Percentiles rank a stretch among this genome's conserved stretches.
Conservation (phyloP, 2,329 filamentous ascomycete species). For the Penicillium corylophilum region DNA sequence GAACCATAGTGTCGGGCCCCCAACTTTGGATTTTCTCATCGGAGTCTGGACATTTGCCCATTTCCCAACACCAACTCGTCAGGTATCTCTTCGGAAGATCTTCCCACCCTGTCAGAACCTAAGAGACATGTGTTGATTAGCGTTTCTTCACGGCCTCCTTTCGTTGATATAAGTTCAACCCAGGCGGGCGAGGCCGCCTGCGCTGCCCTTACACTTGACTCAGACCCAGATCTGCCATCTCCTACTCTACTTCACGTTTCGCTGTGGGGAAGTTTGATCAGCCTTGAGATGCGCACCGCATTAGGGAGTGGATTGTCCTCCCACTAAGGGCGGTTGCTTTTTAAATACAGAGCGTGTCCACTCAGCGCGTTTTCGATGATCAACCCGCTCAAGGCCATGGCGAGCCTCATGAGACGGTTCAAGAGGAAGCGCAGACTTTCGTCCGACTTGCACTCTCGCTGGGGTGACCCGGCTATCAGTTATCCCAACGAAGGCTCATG, state of each 20-base stretch:
- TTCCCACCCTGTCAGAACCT: constrained; percentile 14
- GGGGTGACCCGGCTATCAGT: constrained; percentile 42
- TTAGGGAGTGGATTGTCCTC: constrained; percentile 19
- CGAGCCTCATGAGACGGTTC: constrained; percentile 32
- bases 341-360: background rate
- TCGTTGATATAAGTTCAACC: constrained; percentile 26
- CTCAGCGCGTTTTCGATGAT: constrained; percentile 23
- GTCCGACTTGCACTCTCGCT: constrained; percentile 40
- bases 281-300: constrained; percentile 20
- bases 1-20: constrained; percentile 31
- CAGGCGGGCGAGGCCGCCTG: constrained; percentile 16
- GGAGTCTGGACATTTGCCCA: constrained; percentile 10
- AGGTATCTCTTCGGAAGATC: constrained; percentile 18
- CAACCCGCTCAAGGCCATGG: constrained; percentile 28
- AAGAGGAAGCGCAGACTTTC: constrained; percentile 36
- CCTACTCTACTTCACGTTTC: constrained; percentile 1
- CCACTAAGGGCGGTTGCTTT: constrained; percentile 6
- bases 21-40: constrained; percentile 12
- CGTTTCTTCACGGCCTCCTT: constrained; percentile 15
- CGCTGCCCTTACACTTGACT: constrained; percentile 5
- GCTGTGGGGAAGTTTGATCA: constrained; percentile 8
- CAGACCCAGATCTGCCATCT: constrained; percentile 1
- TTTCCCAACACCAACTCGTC: constrained; percentile 15
- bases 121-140: constrained; percentile 23
- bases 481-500: constrained; percentile 44